These are phyloP conservation scores for Podospora appendiculata DNA, from an alignment of 495 filamentous ascomycete genomes.

Conservation along the genomic window DNA sequence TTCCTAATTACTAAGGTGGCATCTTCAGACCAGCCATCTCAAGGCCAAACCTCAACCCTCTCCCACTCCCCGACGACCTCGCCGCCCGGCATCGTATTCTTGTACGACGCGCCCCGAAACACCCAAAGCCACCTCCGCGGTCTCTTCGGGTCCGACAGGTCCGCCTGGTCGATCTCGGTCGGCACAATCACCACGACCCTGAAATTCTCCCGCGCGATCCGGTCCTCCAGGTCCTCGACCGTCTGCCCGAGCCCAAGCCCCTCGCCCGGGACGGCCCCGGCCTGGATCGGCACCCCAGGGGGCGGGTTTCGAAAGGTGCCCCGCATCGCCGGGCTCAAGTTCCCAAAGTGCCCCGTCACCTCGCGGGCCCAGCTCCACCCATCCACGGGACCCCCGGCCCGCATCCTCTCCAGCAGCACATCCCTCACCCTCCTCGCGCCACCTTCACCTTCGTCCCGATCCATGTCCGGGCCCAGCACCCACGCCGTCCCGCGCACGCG, in stretches of 20 bases:
- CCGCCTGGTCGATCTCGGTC: slow-evolving; percentile 68
- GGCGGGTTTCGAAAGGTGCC: slow-evolving; percentile 73
- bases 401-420: slow-evolving; percentile 41
- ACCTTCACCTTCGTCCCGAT: slow-evolving; percentile 22
- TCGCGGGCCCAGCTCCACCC: slow-evolving; percentile 67
- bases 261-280: slow-evolving; percentile 37
- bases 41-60: slow-evolving; percentile 78
- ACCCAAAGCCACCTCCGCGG: slow-evolving; percentile 61
- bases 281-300: slow-evolving; percentile 54
- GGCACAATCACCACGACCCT: slow-evolving; percentile 78
- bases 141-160: slow-evolving; percentile 59
- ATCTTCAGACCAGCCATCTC: slow-evolving; percentile 12
- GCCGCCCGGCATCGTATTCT: slow-evolving; percentile 23
- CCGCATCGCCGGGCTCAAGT: slow-evolving; percentile 67
- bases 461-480: slow-evolving; percentile 52
- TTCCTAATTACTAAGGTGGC: too few relatives aligned
- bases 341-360: slow-evolving; percentile 80
- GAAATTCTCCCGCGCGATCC: slow-evolving; percentile 69
- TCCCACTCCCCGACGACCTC: slow-evolving; percentile 56
- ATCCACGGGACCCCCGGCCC: slow-evolving; percentile 10
- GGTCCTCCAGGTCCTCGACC: slow-evolving; percentile 60
- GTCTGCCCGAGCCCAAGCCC: slow-evolving; percentile 61
- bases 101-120: slow-evolving; percentile 31
- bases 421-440: slow-evolving; percentile 38
- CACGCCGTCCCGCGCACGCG: slow-evolving; percentile 69